Percentiles rank a stretch among this genome's conserved stretches.
phyloP scores from a whole-genome alignment of 2,329 filamentous ascomycete species.

The Fusarium papillatum region DNA sequence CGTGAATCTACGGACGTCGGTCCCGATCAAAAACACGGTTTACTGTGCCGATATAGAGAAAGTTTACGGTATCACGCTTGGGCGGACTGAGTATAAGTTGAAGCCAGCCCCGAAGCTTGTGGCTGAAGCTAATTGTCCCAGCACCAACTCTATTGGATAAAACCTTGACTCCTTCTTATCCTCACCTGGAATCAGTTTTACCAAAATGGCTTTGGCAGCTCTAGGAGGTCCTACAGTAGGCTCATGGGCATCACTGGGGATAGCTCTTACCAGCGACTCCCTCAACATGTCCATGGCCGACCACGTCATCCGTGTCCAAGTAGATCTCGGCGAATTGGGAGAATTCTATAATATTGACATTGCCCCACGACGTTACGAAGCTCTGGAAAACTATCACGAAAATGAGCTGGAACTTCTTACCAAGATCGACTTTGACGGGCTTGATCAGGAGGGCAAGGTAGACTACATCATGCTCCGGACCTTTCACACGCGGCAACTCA shows the following conservation, averaged over 20 bases:
- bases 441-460: conserved; percentile 31
- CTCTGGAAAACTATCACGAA: conserved; percentile 17
- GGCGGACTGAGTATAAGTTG: not conserved
- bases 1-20: conserved; percentile 9
- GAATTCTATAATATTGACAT: conserved; percentile 32
- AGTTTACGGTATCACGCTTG: not conserved
- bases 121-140: not conserved
- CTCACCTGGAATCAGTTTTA: not conserved
- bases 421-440: conserved; percentile 18
- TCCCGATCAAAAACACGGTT: conserved; percentile 16
- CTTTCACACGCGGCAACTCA: conserved; percentile 24
- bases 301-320: conserved; percentile 30
- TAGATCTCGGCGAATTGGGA: conserved; percentile 21
- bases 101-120: too few species aligned
- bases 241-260: not conserved
- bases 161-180: not conserved
- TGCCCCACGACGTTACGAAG: conserved; percentile 11
- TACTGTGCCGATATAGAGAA: not conserved
- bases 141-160: not conserved
- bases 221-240: not conserved
- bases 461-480: conserved; percentile 35
- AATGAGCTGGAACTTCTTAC: conserved; percentile 15
- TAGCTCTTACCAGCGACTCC: not conserved
- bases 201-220: conserved; percentile 16
- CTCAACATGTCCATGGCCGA: conserved; percentile 28